phyloP scores from a whole-genome alignment of 306 rosid species.

The Calophaca sinica region DNA sequence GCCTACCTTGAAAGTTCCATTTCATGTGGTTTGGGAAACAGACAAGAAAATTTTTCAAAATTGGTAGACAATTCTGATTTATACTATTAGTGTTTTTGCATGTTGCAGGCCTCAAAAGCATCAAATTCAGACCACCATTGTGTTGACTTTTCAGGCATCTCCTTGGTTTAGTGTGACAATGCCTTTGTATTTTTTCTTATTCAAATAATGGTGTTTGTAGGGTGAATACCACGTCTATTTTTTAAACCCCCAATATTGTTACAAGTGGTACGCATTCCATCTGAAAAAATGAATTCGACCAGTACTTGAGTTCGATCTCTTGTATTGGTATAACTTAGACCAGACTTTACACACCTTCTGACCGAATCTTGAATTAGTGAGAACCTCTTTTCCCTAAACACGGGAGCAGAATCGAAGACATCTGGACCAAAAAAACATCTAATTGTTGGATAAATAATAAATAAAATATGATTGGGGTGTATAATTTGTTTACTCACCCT shows the following conservation, averaged over 20 bases:
- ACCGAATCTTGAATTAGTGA: too few species aligned
- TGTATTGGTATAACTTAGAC: too few species aligned
- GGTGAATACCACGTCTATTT: neutral
- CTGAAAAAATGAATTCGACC: too few species aligned
- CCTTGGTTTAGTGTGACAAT: constrained; percentile 13
- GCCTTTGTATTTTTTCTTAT: neutral
- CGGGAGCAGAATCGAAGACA: too few species aligned
- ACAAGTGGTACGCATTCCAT: too few species aligned
- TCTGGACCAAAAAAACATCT: too few species aligned
- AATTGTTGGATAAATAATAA: neutral
- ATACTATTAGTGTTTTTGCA: constrained; percentile 19
- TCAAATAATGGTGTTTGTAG: neutral
- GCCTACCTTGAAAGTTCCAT: constrained; percentile 42
- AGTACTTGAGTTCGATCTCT: too few species aligned
- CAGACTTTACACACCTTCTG: too few species aligned
- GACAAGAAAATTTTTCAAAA: constrained; percentile 19
- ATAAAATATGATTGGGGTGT: too few species aligned
- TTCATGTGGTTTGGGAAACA: constrained; percentile 35
- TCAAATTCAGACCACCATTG: constrained; percentile 28
- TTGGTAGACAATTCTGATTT: constrained; percentile 6
- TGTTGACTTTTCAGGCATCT: constrained; percentile 30
- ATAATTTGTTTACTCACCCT: too few species aligned
- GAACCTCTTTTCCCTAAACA: too few species aligned
- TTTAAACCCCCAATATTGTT: too few species aligned
- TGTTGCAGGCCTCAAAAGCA: constrained; percentile 33